A percentile compares a stretch with the other conserved stretches of the same genome.
Conservation (phyloP, 805 yeast genomes). For the Suhomyces sp. region DNA sequence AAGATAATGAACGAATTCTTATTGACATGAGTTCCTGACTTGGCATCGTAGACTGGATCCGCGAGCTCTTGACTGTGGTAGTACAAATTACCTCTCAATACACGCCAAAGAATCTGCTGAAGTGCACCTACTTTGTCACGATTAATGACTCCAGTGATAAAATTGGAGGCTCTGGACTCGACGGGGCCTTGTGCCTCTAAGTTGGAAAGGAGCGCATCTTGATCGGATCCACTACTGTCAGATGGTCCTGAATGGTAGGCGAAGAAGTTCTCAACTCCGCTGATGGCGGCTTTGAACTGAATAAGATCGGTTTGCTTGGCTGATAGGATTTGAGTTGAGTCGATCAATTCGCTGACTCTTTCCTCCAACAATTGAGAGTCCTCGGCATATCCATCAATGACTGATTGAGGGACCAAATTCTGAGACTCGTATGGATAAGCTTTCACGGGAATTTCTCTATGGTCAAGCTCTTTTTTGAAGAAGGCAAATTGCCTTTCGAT, state of each 20-base stretch:
- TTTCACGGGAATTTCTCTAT: conserved; percentile 42
- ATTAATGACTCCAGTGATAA: conserved; percentile 79
- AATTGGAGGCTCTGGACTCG: conserved; percentile 30
- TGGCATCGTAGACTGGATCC: conserved; percentile 63
- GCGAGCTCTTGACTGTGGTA: conserved; percentile 71
- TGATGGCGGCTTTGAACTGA: conserved; percentile 59
- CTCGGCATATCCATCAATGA: conserved; percentile 67
- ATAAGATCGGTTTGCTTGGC: conserved; percentile 60
- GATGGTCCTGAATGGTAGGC: conserved; percentile 18
- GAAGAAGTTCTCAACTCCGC: conserved; percentile 37
- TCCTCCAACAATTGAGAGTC: conserved; percentile 68
- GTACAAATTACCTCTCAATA: conserved; percentile 86
- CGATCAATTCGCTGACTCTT: conserved; percentile 67
- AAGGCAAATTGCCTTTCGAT: conserved; percentile 71
- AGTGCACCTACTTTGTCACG: conserved; percentile 66
- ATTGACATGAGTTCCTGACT: conserved; percentile 53
- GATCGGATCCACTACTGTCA: conserved; percentile 21
- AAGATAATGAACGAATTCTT: conserved; percentile 86
- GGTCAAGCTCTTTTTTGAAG: conserved; percentile 47
- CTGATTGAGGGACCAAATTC: conserved; percentile 44
- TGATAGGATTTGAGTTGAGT: conserved; percentile 62
- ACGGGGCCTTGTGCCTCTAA: conserved; percentile 35
- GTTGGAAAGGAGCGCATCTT: conserved; percentile 36
- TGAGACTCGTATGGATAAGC: conserved; percentile 34
- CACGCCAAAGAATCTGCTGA: conserved; percentile 87